Evolutionary conservation across 2,329 filamentous ascomycete species (phyloP).

Genomic region (Ophiocordyceps camponoti-leonardi): DNA sequence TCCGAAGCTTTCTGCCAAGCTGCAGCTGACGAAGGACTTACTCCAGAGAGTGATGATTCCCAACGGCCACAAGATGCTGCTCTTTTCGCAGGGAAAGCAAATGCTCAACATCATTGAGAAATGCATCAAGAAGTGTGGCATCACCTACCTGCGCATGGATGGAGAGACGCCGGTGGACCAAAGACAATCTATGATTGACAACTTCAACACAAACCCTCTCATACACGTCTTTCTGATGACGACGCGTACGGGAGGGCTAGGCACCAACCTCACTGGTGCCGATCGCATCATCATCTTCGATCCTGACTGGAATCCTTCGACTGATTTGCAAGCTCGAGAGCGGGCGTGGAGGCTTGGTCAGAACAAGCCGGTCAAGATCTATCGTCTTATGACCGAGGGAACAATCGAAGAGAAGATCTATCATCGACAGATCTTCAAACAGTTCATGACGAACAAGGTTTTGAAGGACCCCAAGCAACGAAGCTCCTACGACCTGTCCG

Average conservation of each 20-base stretch:
- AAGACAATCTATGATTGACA: conserved; percentile 79
- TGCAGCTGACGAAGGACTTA: conserved; percentile 82
- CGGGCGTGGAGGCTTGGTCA: conserved; percentile 91
- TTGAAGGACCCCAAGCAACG: conserved; percentile 86
- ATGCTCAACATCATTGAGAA: conserved; percentile 91
- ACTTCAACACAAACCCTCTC: conserved; percentile 68
- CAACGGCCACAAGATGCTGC: conserved; percentile 76
- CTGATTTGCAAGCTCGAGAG: conserved; percentile 86
- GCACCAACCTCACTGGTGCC: conserved; percentile 86
- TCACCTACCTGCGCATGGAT: conserved; percentile 82
- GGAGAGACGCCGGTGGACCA: conserved; percentile 77
- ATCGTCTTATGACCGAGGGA: conserved; percentile 91
- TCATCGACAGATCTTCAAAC: conserved; percentile 95
- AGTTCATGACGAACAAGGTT: conserved; percentile 93
- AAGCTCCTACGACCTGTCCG: conserved; percentile 75
- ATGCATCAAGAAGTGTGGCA: conserved; percentile 52
- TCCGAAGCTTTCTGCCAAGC: conserved; percentile 72
- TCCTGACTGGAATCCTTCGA: conserved; percentile 97
- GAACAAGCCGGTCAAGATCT: conserved; percentile 88
- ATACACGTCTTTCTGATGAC: conserved; percentile 85
- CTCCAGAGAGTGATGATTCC: conserved; percentile 71
- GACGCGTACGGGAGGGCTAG: conserved; percentile 86
- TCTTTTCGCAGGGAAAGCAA: conserved; percentile 85
- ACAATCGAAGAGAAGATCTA: conserved; percentile 99
- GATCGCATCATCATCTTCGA: conserved; percentile 97